Evolutionary conservation across 192 early-diverging fungal species (phyloP).

Genomic region (Lobosporangium transversale): DNA sequence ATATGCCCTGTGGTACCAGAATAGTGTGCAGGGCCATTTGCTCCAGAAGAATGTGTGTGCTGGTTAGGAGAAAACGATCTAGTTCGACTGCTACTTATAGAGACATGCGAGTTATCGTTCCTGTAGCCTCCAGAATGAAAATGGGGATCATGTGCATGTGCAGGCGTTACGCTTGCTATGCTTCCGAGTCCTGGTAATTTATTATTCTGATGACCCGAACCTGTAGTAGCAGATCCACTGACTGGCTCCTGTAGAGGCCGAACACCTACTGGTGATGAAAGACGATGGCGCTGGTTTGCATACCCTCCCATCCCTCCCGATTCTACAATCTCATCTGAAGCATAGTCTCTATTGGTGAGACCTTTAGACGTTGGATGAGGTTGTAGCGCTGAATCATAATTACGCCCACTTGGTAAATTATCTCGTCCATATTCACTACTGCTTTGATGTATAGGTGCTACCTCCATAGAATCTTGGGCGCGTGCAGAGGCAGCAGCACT

Average conservation of each 20-base stretch:
- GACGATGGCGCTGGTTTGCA: constrained; percentile 24
- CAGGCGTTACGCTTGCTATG: constrained; percentile 1
- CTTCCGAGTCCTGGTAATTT: constrained; percentile 35
- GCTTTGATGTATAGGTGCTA: neutral
- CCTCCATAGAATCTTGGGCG: neutral
- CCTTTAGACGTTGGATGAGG: neutral
- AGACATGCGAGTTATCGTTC: constrained; percentile 8
- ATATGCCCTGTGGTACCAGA: neutral
- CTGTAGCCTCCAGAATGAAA: constrained; percentile 4
- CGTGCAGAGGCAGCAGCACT: neutral
- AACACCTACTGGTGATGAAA: constrained; percentile 31
- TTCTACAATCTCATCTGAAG: constrained; percentile 47
- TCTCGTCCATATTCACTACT: constrained; percentile 3
- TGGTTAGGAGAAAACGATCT: constrained; percentile 21
- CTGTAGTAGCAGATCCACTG: constrained; percentile 1
- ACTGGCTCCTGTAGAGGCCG: constrained; percentile 20
- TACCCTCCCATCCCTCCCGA: constrained; percentile 36
- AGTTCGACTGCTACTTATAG: constrained; percentile 3
- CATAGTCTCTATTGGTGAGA: constrained; percentile 11
- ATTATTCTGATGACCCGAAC: neutral
- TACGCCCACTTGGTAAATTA: neutral
- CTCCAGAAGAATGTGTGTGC: neutral
- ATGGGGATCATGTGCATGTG: constrained; percentile 15
- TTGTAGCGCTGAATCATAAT: constrained; percentile 5
- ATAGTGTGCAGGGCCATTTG: constrained; percentile 17